These are phyloP conservation scores for Saccharomycopsis sp. DNA, from an alignment of 805 yeast species.

Conservation along the genomic window DNA sequence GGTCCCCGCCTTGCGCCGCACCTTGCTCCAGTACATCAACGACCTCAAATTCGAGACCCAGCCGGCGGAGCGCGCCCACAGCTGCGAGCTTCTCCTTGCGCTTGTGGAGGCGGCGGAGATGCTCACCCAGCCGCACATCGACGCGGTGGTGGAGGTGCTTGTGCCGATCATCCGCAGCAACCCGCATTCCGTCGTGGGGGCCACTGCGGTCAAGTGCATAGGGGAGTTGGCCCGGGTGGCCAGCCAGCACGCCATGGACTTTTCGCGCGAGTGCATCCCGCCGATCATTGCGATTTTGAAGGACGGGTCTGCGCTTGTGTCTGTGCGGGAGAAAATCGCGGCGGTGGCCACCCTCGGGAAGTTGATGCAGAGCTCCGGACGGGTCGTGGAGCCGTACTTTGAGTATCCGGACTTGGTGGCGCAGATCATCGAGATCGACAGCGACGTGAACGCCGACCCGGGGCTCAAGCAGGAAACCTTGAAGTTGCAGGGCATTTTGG, in stretches of 20 bases:
- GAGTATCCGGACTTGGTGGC: slow-evolving; percentile 89
- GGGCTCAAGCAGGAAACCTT: slow-evolving; percentile 82
- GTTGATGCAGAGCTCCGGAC: slow-evolving; percentile 83
- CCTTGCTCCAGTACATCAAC: slow-evolving; percentile 77
- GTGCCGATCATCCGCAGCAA: slow-evolving; percentile 56
- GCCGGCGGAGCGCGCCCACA: slow-evolving; percentile 76
- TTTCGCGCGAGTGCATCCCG: slow-evolving; percentile 76
- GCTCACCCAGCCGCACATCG: slow-evolving; percentile 83
- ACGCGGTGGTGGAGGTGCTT: slow-evolving; percentile 81
- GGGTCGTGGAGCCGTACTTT: slow-evolving; percentile 86
- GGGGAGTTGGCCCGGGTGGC: slow-evolving; percentile 88
- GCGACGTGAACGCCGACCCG: slow-evolving; percentile 47
- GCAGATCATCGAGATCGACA: slow-evolving; percentile 71
- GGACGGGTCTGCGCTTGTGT: slow-evolving; percentile 59
- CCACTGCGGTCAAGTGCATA: slow-evolving; percentile 76
- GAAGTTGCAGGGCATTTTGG: slow-evolving; percentile 81
- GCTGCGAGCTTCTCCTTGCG: slow-evolving; percentile 66
- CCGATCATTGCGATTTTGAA: slow-evolving; percentile 79
- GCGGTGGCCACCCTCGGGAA: slow-evolving; percentile 86
- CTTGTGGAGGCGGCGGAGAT: slow-evolving; percentile 73
- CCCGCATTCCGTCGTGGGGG: slow-evolving; percentile 70
- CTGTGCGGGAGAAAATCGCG: slow-evolving; percentile 81
- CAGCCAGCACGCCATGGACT: slow-evolving; percentile 74
- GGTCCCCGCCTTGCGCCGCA: slow-evolving; percentile 84
- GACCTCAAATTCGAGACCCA: slow-evolving; percentile 77